phyloP scores from a whole-genome alignment of 208 protist species.

The Acanthamoeba royreba region DNA sequence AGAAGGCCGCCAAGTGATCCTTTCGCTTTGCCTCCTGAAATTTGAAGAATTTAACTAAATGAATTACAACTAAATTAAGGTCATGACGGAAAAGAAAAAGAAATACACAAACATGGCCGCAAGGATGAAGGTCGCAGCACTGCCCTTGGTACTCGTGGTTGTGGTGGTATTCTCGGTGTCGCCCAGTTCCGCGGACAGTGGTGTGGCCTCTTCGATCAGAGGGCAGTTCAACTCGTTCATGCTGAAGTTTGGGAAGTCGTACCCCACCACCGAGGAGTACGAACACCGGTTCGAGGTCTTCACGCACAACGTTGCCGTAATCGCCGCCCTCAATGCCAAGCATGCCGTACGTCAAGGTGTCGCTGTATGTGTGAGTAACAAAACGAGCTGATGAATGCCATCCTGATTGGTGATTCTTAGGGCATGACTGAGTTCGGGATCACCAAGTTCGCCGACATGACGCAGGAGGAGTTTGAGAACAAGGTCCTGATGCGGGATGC shows the following conservation, averaged over 20 bases:
- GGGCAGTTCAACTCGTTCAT: neutral
- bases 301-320: neutral
- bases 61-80: no score
- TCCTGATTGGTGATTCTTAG: neutral
- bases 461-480: neutral
- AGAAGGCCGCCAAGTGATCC: no score
- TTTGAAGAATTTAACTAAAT: no score
- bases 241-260: neutral
- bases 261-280: neutral
- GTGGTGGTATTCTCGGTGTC: neutral
- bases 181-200: neutral
- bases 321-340: neutral
- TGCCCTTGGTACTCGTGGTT: neutral
- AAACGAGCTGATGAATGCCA: neutral
- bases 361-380: neutral
- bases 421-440: neutral
- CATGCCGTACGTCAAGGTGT: neutral
- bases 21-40: no score
- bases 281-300: neutral
- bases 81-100: no score
- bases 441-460: neutral
- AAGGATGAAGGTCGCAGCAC: no score
- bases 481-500: neutral
- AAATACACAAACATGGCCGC: no score
- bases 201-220: neutral